phyloP scores from a whole-genome alignment of 2,329 filamentous ascomycete species.

The Epichloe festucae region DNA sequence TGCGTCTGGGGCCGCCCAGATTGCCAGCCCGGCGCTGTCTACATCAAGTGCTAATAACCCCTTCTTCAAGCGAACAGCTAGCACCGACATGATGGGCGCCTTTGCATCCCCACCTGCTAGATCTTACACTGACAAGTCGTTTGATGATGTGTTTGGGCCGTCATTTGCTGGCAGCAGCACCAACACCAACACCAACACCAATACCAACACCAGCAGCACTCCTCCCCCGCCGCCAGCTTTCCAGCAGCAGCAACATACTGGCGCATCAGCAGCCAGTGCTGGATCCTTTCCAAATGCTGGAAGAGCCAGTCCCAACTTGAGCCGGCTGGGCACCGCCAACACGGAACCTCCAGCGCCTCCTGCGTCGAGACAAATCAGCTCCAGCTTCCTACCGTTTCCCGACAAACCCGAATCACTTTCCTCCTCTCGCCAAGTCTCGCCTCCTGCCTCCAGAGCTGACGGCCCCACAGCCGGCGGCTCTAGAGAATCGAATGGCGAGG shows the following conservation, averaged over 20 bases:
- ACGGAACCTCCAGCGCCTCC: slow-evolving; percentile 49
- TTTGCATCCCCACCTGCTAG: slow-evolving; percentile 36
- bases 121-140: slow-evolving; percentile 50
- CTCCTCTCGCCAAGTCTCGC: slow-evolving; percentile 67
- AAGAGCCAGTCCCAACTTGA: slow-evolving; percentile 49
- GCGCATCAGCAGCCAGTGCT: slow-evolving; percentile 39
- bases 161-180: slow-evolving; percentile 32
- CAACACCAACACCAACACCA: slow-evolving; percentile 14
- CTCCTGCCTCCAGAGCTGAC: slow-evolving; percentile 46
- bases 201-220: slow-evolving; percentile 4
- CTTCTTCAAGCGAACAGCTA: slow-evolving; percentile 68
- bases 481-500: slow-evolving; percentile 9
- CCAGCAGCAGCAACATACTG: slow-evolving; percentile 44
- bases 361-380: slow-evolving; percentile 65
- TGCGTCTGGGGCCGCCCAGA: slow-evolving; percentile 31
- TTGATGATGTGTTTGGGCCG: slow-evolving; percentile 78
- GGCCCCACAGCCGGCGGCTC: slow-evolving; percentile 26
- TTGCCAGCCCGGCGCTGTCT: slow-evolving; percentile 58
- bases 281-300: slow-evolving; percentile 33
- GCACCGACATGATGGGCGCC: slow-evolving; percentile 44
- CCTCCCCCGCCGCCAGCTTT: slow-evolving; percentile 27
- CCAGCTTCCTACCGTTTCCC: slow-evolving; percentile 60
- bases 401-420: slow-evolving; percentile 54
- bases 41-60: slow-evolving; percentile 76
- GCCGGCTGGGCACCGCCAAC: slow-evolving; percentile 45